A percentile compares a stretch with the other conserved stretches of the same genome.
phyloP scores from a whole-genome alignment of 257 asterid genomes.

The Verbena officinalis region DNA sequence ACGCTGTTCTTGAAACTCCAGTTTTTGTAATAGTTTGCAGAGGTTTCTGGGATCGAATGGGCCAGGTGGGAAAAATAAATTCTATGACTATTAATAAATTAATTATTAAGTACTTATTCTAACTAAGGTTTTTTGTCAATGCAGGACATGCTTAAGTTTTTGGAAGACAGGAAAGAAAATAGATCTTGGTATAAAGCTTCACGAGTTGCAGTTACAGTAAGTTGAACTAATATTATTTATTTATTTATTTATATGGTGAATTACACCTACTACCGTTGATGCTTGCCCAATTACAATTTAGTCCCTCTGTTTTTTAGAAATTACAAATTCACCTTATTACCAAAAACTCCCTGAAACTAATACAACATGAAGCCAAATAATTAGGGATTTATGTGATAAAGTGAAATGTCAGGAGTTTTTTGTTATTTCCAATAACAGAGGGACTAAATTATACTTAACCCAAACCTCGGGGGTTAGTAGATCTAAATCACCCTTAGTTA shows the following conservation, averaged over 20 bases:
- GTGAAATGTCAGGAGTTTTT: too few species aligned
- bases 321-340: too few species aligned
- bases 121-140: conserved; percentile 13
- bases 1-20: conserved; percentile 62
- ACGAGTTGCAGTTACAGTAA: conserved; percentile 79
- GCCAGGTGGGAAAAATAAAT: conserved; percentile 56
- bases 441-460: too few species aligned
- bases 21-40: conserved; percentile 75
- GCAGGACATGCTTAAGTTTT: conserved; percentile 80
- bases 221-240: conserved; percentile 32
- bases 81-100: not conserved
- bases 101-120: not conserved
- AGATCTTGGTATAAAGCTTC: conserved; percentile 85
- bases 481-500: too few species aligned
- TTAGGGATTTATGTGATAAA: too few species aligned
- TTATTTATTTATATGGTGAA: too few species aligned
- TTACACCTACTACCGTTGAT: not conserved
- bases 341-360: too few species aligned
- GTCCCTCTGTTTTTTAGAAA: too few species aligned
- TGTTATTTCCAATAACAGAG: too few species aligned
- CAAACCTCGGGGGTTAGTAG: too few species aligned
- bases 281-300: too few species aligned
- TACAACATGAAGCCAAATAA: too few species aligned
- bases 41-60: conserved; percentile 95
- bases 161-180: conserved; percentile 75